These are phyloP conservation scores for Saccharomycopsis capsularis DNA, from an alignment of 805 yeast genomes.

Conservation along the genomic window DNA sequence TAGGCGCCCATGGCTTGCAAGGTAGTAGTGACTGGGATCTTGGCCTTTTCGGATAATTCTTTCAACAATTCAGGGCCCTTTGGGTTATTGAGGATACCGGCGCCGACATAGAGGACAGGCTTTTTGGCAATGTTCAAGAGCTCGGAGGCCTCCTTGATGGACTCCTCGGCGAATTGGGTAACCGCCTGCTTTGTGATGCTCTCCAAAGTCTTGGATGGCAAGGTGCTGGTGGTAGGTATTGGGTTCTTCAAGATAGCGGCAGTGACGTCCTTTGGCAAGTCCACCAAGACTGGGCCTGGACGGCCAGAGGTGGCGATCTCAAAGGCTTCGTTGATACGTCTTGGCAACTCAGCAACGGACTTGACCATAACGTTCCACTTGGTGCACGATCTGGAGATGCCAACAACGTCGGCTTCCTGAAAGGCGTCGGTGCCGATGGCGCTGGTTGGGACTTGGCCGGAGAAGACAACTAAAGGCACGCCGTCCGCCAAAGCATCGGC, in stretches of 20 bases:
- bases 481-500: slow-evolving; percentile 98
- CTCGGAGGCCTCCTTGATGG: slow-evolving; percentile 69
- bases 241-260: slow-evolving; percentile 82
- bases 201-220: slow-evolving; percentile 63
- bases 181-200: slow-evolving; percentile 64
- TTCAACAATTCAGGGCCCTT: slow-evolving; percentile 75
- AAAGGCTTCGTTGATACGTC: slow-evolving; percentile 94
- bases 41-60: slow-evolving; percentile 83
- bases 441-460: slow-evolving; percentile 94
- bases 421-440: slow-evolving; percentile 98
- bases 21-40: slow-evolving; percentile 94
- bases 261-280: slow-evolving; percentile 96
- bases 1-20: slow-evolving; percentile 91
- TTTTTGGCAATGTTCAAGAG: slow-evolving; percentile 76
- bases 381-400: slow-evolving; percentile 94
- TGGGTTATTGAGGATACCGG: slow-evolving; percentile 73
- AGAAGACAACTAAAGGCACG: slow-evolving; percentile 91
- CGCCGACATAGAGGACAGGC: slow-evolving; percentile 89
- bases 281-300: slow-evolving; percentile 98
- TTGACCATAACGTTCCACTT: slow-evolving; percentile 99
- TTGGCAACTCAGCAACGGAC: slow-evolving; percentile 86
- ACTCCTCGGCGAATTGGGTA: slow-evolving; percentile 66
- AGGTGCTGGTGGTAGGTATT: slow-evolving; percentile 72
- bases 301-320: slow-evolving; percentile 94
- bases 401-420: slow-evolving; percentile 98